A percentile compares a stretch with the other conserved stretches of the same genome.
Evolutionary conservation across 306 rosid species (phyloP).

Genomic region (Medicago ruthenica): DNA sequence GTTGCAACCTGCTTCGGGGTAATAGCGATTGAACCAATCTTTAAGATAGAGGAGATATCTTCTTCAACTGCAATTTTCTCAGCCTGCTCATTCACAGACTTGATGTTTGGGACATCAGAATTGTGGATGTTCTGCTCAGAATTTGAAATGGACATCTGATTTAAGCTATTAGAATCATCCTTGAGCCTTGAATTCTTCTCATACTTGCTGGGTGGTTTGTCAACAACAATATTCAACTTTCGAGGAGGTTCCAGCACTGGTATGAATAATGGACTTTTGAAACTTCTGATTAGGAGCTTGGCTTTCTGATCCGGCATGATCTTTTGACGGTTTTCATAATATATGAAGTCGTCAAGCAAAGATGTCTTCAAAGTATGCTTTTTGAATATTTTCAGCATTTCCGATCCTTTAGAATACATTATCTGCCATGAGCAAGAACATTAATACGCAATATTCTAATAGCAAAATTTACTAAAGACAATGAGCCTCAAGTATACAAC

Average conservation of each 20-base stretch:
- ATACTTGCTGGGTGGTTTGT: slow-evolving; percentile 43
- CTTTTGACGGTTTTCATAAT: slow-evolving; percentile 92
- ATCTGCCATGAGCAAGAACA: slow-evolving; percentile 59
- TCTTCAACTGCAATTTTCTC: slow-evolving; percentile 42
- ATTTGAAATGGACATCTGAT: slow-evolving; percentile 41
- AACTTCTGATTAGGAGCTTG: slow-evolving; percentile 59
- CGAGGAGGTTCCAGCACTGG: slow-evolving; percentile 61
- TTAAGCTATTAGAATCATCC: slow-evolving; percentile 44
- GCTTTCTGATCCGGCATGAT: slow-evolving; percentile 88
- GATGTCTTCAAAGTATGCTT: slow-evolving; percentile 77
- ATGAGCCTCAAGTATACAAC: too few relatives aligned
- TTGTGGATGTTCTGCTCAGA: slow-evolving; percentile 48
- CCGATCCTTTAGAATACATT: slow-evolving; percentile 73
- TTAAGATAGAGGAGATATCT: slow-evolving; percentile 55
- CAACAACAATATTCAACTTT: slow-evolving; percentile 59
- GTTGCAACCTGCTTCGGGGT: slow-evolving; percentile 52
- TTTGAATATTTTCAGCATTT: slow-evolving; percentile 85
- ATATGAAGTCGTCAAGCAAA: slow-evolving; percentile 84
- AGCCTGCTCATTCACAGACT: slow-evolving; percentile 41
- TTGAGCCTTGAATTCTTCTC: slow-evolving; percentile 46
- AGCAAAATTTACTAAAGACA: not conserved
- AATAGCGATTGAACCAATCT: slow-evolving; percentile 71
- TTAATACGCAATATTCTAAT: slow-evolving; percentile 18
- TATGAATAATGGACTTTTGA: slow-evolving; percentile 52
- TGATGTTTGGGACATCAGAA: slow-evolving; percentile 32